Base-by-base conservation (phyloP, 2,329 filamentous ascomycete species). In the Herpotrichia juniperi region DNA sequence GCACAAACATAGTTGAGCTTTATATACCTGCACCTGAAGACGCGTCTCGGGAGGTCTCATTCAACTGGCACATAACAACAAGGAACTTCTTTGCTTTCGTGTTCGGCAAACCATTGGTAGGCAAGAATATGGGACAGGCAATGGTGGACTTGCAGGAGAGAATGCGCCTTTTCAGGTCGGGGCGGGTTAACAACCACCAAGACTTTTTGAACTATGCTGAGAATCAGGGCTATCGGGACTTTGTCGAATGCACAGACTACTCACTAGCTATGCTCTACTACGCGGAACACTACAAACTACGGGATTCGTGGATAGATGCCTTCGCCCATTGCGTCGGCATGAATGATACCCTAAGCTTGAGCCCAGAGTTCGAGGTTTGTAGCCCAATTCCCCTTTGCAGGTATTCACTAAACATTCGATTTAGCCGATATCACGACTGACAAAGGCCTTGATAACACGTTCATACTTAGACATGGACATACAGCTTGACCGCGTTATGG, bases 281-380 rank as follows among this genome's bases (percentile, higher is more conserved):
- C 37, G 86, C 88, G 1, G 90, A 93, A 64, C 76, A 80, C 19
- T 87, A 86, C 57, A 81, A 83, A 46, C 72, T 88, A 22, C 78
- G 77, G 47, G 80, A 85, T n/a, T 73, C 90, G 11, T 93, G 90
- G 78, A 81, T 86, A 10, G 83, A 90, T 63, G 86, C 90, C 0
- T 91, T 93, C 71, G 81, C 83, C 12, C 90, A 94, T 64, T 91
- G 89, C 65, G 87, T 88, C 30, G 90, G 90, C 37, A 92, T 93
- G 89, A 83, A 82, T 53, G 83, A 88, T 17, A 76, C 77, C 22
- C 56, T 93, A 4, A 76, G 79, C 34, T 64, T 74, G 5, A 83
- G 81, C 58, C 68, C 80, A 1, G 88, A 89, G 56, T 89, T 86
- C 54, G 76, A 81, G 68, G 86, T 87, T 75, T 61, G 82, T 74